Evolutionary conservation across 2,329 filamentous ascomycete species (phyloP).

Genomic region (Cryphonectria carpinicola): DNA sequence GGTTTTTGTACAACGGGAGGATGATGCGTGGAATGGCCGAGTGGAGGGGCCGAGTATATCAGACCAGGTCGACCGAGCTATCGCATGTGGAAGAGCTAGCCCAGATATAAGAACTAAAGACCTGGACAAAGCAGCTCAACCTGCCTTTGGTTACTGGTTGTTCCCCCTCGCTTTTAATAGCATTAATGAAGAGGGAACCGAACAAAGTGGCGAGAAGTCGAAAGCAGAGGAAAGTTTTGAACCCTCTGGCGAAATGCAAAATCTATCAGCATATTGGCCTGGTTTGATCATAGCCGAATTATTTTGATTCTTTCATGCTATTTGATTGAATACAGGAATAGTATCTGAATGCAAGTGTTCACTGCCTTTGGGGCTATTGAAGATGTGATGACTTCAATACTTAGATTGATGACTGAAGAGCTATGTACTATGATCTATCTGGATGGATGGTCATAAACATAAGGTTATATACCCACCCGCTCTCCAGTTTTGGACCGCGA

Average conservation of each 20-base stretch:
- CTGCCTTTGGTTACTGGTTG: constrained; percentile 10
- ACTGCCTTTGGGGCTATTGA: too few relatives aligned
- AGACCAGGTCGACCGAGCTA: constrained; percentile 6
- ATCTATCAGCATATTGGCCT: neutral
- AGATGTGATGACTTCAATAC: too few relatives aligned
- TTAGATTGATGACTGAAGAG: too few relatives aligned
- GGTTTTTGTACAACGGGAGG: neutral
- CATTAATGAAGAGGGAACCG: neutral
- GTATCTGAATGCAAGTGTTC: too few relatives aligned
- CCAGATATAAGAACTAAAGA: constrained; percentile 2
- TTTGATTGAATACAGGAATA: too few relatives aligned
- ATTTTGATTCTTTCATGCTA: neutral
- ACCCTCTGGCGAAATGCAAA: neutral
- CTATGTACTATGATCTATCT: too few relatives aligned
- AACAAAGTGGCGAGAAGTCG: neutral
- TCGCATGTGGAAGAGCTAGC: constrained; percentile 5
- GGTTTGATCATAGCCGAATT: constrained; percentile 2
- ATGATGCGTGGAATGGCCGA: constrained; percentile 3
- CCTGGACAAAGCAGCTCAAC: neutral
- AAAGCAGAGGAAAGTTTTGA: neutral
- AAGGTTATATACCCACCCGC: too few relatives aligned
- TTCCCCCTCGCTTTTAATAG: neutral
- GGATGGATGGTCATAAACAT: too few relatives aligned
- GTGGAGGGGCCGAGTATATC: neutral
- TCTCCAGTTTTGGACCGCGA: too few relatives aligned